Base-by-base conservation (phyloP, 164 flowering plant genomes). In the Houttuynia cordata region DNA sequence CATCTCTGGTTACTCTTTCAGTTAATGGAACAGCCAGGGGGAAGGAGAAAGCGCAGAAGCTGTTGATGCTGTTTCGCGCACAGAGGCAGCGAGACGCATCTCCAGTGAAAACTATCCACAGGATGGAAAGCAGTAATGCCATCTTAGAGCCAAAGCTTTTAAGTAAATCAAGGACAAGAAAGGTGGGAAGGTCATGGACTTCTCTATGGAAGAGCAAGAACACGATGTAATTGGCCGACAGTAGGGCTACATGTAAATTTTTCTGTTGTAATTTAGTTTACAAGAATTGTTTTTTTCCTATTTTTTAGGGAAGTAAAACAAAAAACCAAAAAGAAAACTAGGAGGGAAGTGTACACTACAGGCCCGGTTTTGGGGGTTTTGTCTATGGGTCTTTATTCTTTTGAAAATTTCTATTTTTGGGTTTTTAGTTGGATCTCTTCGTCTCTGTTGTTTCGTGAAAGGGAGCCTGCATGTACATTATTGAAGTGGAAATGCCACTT, bases 11-110 rank as follows among this genome's bases (percentile, higher is more conserved):
- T 45, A 84, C 96, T 1, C 76, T 92, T 8, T 84, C 97, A 17
- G 97, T 87, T 56, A 92, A 83, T 53, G 98, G 97, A 57, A 85
- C 93, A 6, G 59, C 70, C 37, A 81, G 96, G 74, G 98, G 94
- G 56, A 85, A 72, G 70, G 97, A 87, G 62, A 89, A 87, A 64
- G 83, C 98, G 24, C 96, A 92, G 72, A 89, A 83, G 68, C 90
- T 92, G 58, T 62, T 92, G 64, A 80, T 84, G 90, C 64, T 89
- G 63, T 92, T 92, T 62, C 70, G 98, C 53, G 87, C 90, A 74
- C 96, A 84, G 63, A 66, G 97, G 63, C 91, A 87, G 57, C 74
- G 83, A 49, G 97, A 92, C 21, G 79, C 81, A 24, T 68, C 85
- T 7, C 80, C 79, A 8, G 74, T 53, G 25, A 70, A 58, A 40